These are phyloP conservation scores for Xylaria intraflava DNA, from an alignment of 495 filamentous ascomycete genomes.

Conservation along the genomic window DNA sequence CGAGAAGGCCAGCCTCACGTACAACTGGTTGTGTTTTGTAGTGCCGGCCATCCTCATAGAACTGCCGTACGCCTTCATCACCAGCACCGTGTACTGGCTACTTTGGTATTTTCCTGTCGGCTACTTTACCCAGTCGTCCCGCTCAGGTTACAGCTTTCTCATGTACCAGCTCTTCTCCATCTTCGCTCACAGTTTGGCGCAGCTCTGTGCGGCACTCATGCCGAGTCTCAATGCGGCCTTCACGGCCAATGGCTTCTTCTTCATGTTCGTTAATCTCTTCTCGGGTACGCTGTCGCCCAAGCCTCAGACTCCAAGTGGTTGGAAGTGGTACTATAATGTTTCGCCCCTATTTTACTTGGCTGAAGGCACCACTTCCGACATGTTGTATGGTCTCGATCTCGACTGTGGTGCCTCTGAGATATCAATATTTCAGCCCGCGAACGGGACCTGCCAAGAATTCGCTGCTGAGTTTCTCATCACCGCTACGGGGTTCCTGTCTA, in stretches of 20 bases:
- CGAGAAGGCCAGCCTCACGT: slow-evolving; percentile 62
- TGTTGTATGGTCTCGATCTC: slow-evolving; percentile 49
- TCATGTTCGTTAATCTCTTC: slow-evolving; percentile 47
- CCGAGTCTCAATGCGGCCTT: slow-evolving; percentile 50
- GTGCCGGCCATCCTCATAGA: slow-evolving; percentile 62
- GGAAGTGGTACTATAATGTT: slow-evolving; percentile 62
- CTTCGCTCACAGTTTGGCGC: slow-evolving; percentile 46
- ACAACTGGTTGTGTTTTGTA: slow-evolving; percentile 66
- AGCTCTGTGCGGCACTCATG: slow-evolving; percentile 46
- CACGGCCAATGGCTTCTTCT: slow-evolving; percentile 48
- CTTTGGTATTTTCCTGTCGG: slow-evolving; percentile 66
- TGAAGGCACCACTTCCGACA: slow-evolving; percentile 50
- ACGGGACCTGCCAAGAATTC: slow-evolving; percentile 51
- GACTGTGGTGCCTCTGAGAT: slow-evolving; percentile 54
- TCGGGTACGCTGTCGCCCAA: slow-evolving; percentile 52
- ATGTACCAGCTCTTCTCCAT: slow-evolving; percentile 36
- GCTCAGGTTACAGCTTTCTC: slow-evolving; percentile 21
- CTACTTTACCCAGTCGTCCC: slow-evolving; percentile 55
- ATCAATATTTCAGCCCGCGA: slow-evolving; percentile 45
- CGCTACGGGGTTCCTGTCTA: slow-evolving; percentile 46
- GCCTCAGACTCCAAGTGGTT: slow-evolving; percentile 45
- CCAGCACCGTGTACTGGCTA: slow-evolving; percentile 56
- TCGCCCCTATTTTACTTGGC: slow-evolving; percentile 67
- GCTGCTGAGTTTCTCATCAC: slow-evolving; percentile 42
- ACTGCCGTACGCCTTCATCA: slow-evolving; percentile 61